Conservation (phyloP, 2,329 filamentous ascomycete genomes). For the Aspergillus pseudonomiae region DNA sequence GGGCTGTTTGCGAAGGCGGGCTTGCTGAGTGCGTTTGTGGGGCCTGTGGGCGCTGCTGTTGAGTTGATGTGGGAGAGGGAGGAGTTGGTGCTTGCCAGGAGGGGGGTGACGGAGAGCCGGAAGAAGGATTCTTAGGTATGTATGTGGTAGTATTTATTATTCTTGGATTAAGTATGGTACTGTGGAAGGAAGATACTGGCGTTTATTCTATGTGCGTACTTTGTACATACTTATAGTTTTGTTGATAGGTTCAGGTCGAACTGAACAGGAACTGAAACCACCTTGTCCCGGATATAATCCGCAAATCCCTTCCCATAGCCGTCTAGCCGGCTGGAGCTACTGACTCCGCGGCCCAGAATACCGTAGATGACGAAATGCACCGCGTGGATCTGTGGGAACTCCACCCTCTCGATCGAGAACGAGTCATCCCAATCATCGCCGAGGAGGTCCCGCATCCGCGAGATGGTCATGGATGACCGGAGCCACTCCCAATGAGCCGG, state of each 20-base stretch:
- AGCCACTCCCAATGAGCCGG: conserved; percentile 39
- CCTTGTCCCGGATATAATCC: conserved; percentile 52
- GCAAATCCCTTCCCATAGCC: conserved; percentile 57
- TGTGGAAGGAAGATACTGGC: rapidly evolving
- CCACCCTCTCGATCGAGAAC: conserved; percentile 51
- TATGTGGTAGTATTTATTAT: not conserved
- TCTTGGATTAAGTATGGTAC: not conserved
- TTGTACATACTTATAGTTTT: not conserved
- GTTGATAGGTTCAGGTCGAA: not conserved
- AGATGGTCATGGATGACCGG: conserved; percentile 44
- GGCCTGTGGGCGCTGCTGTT: conserved; percentile 50
- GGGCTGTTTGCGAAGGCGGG: conserved; percentile 39
- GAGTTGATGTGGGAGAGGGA: conserved; percentile 56
- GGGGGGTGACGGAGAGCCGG: not conserved
- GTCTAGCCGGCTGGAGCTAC: conserved; percentile 53
- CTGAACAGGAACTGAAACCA: conserved; percentile 44
- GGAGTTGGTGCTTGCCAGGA: conserved; percentile 38
- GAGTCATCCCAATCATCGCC: conserved; percentile 50
- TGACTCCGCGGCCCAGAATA: conserved; percentile 50
- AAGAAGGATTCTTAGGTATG: not conserved
- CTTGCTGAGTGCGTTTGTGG: conserved; percentile 41
- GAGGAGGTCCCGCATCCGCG: conserved; percentile 43
- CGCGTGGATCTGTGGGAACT: conserved; percentile 49
- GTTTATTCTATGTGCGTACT: too few relatives aligned
- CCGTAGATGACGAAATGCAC: conserved; percentile 58